Evolutionary conservation across 371 early-diverging fungal genomes (phyloP).

Genomic region (Rhizopus delemar): DNA sequence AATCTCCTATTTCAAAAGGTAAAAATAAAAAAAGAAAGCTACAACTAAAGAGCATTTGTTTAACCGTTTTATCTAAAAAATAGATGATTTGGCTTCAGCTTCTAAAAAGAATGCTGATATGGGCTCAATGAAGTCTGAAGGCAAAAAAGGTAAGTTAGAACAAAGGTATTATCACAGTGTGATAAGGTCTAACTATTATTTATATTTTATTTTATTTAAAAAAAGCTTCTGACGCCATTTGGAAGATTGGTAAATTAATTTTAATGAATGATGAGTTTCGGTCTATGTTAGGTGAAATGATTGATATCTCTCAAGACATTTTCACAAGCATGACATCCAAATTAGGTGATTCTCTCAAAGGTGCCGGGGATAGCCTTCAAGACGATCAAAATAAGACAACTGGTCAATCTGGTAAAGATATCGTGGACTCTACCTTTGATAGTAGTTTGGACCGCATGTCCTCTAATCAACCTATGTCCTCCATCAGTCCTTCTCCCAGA

Average conservation of each 20-base stretch:
- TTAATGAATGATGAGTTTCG: slow-evolving; percentile 58
- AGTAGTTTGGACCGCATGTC: neutral
- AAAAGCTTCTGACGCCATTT: slow-evolving; percentile 41
- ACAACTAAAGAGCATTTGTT: neutral
- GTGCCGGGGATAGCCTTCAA: slow-evolving; percentile 27
- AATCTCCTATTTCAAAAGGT: slow-evolving; percentile 28
- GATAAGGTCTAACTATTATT: neutral
- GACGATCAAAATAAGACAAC: slow-evolving; percentile 5
- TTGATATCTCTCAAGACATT: slow-evolving; percentile 52
- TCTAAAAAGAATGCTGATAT: neutral
- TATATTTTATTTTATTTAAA: neutral
- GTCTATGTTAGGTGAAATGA: slow-evolving; percentile 47
- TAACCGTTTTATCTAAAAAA: neutral
- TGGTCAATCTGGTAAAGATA: slow-evolving; percentile 10
- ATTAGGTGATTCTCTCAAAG: slow-evolving; percentile 32
- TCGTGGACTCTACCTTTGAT: slow-evolving; percentile 17
- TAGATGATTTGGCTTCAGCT: neutral
- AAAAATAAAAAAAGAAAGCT: slow-evolving; percentile 1
- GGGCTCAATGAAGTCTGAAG: slow-evolving; percentile 20
- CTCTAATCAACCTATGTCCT: no score
- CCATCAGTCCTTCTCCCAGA: no score
- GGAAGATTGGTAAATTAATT: slow-evolving; percentile 50
- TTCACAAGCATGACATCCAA: slow-evolving; percentile 45
- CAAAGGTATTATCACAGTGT: no score
- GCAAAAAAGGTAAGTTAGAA: slow-evolving; percentile 26